Percentiles rank a stretch among this genome's conserved stretches.
Evolutionary conservation across 495 filamentous ascomycete genomes (phyloP).

Genomic region (Amorphotheca resinae): DNA sequence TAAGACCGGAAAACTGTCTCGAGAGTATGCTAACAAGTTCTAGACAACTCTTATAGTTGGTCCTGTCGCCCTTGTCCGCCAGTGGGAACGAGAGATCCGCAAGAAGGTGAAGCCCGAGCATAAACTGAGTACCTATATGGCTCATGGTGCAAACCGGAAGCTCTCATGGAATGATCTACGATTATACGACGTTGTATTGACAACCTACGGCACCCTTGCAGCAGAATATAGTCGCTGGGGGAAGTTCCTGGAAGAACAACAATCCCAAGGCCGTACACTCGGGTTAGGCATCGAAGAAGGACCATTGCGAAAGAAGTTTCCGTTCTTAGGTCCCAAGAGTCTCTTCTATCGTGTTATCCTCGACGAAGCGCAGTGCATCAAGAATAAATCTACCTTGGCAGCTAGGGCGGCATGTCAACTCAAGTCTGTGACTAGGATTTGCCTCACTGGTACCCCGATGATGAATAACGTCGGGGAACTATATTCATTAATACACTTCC

Average conservation of each 20-base stretch:
- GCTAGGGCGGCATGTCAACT: conserved; percentile 51
- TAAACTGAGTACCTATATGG: conserved; percentile 39
- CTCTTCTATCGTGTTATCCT: conserved; percentile 78
- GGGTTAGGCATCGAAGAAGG: conserved; percentile 15
- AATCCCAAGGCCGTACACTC: conserved; percentile 13
- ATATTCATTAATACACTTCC: conserved; percentile 71
- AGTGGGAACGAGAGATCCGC: conserved; percentile 81
- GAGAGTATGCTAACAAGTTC: conserved; percentile 12
- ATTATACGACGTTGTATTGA: conserved; percentile 72
- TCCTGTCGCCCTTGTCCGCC: conserved; percentile 74
- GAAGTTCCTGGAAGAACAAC: conserved; percentile 25
- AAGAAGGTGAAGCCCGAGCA: conserved; percentile 50
- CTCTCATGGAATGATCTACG: conserved; percentile 48
- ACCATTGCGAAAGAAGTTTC: conserved; percentile 27
- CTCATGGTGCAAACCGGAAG: conserved; percentile 30
- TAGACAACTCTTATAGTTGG: conserved; percentile 79
- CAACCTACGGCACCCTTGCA: conserved; percentile 73
- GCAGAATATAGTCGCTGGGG: conserved; percentile 52
- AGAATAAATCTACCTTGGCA: conserved; percentile 62
- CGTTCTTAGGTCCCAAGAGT: conserved; percentile 50
- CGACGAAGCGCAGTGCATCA: conserved; percentile 91
- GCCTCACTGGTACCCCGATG: conserved; percentile 89
- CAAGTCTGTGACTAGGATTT: conserved; percentile 57
- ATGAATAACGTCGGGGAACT: conserved; percentile 80
- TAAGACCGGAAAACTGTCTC: not conserved